These are phyloP conservation scores for Metarhizium album DNA, from an alignment of 2,329 filamentous ascomycete species.

Conservation along the genomic window DNA sequence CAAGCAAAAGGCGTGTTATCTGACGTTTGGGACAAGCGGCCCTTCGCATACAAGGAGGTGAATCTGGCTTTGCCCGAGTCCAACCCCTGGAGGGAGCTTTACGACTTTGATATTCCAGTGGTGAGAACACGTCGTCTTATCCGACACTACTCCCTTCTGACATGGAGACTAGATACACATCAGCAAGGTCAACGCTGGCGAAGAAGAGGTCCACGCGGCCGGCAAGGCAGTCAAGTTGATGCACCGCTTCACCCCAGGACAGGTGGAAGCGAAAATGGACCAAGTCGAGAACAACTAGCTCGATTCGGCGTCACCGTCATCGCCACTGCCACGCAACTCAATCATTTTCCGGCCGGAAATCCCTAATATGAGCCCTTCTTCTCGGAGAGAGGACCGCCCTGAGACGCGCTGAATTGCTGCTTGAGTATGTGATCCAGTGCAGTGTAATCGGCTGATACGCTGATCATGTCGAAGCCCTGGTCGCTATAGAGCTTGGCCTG, in stretches of 20 bases:
- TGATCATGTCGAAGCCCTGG: constrained; percentile 52
- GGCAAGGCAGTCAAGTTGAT: constrained; percentile 60
- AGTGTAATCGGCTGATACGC: constrained; percentile 44
- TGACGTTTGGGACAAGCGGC: constrained; percentile 53
- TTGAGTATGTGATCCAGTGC: constrained; percentile 34
- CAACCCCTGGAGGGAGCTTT: constrained; percentile 58
- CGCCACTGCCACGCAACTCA: too few species aligned
- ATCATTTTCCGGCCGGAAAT: not conserved
- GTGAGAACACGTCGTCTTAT: constrained; percentile 33
- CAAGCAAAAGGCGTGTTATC: constrained; percentile 59
- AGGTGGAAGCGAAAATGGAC: constrained; percentile 61
- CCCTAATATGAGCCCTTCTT: constrained; percentile 31
- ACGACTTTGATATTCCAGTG: constrained; percentile 75
- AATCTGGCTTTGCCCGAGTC: constrained; percentile 56
- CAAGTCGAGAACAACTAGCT: constrained; percentile 28
- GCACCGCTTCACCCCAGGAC: constrained; percentile 60
- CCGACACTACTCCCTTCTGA: not conserved
- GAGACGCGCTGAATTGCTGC: constrained; percentile 35
- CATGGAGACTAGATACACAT: constrained; percentile 45
- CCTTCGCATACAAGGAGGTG: constrained; percentile 59
- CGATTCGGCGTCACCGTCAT: not conserved
- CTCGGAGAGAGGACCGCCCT: constrained; percentile 25
- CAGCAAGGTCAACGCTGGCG: constrained; percentile 40
- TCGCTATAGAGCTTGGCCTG: constrained; percentile 44
- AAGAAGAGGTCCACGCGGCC: constrained; percentile 43